Evolutionary conservation across 768 basidiomycete genomes (phyloP), one percentile per base, ranked within the genome.

Genomic region (Hirschioporus abietinus): DNA sequence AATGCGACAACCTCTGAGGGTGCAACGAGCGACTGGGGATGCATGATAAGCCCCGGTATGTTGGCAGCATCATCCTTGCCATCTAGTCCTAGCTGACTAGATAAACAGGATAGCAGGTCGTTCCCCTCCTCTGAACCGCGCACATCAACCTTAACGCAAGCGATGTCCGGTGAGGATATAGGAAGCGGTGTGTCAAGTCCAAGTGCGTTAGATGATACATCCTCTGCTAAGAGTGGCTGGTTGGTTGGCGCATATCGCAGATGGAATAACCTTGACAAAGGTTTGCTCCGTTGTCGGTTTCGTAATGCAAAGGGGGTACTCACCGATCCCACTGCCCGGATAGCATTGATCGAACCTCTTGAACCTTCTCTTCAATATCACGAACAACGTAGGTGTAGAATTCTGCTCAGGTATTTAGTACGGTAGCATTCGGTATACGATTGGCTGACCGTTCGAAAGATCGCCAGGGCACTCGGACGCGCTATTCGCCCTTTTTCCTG

Each of bases 1-100:
- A 91, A 91, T 0, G 83, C 80, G 57, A 92, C 80, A 35, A 91
- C 79, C 35, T 88, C 85, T 8, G 90, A 88, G 1, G 88, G 82
- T 57, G 82, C 79, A 20, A 85, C 78, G 66, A 91, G 91, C 30
- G 88, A 83, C 27, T 86, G 83, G 71, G 86, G 86, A 66, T 65
- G 82, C 75, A 60, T 68, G 20, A 67, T 68, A 9, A 72, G 72
- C 9, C 69, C 67, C 65, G 67, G 73, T 62, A 67, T 30, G 30
- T 30, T 30, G 30, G 30, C 30, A 3, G 30, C 72, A 42, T 66
- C 75, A 59, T 52, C 42, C 42, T 15, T 74, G 18, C 74, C 66
- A 69, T 77, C 76, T 15, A 63, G 70, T 4, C 77, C 78, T 24
- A 87, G 72, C 35, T 76, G 79, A 12, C 78, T 71, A 8, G 83